Conservation (phyloP, 1,284 basidiomycete genomes). For the Ganoderma sinense region DNA sequence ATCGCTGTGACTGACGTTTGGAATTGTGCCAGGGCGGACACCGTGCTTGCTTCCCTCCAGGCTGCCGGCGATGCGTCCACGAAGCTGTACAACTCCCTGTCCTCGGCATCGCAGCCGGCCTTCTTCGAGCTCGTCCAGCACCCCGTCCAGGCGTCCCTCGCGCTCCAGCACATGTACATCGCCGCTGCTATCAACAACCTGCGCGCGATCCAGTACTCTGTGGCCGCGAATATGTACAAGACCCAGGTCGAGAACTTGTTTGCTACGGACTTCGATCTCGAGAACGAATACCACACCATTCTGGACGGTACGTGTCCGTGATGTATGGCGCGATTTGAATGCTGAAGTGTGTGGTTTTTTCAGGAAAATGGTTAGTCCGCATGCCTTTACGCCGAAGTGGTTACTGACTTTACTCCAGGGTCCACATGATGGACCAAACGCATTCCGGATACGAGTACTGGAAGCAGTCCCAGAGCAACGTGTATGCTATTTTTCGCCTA, state of each 20-base stretch:
- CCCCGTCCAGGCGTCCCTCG: slow-evolving; percentile 64
- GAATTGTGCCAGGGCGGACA: slow-evolving; percentile 57
- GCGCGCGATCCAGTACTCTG: slow-evolving; percentile 67
- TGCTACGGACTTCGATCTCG: slow-evolving; percentile 65
- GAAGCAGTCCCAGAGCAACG: slow-evolving; percentile 72
- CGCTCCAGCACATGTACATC: slow-evolving; percentile 64
- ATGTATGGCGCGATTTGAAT: not conserved
- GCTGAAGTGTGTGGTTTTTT: not conserved
- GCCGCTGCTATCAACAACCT: slow-evolving; percentile 67
- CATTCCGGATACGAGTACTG: slow-evolving; percentile 73
- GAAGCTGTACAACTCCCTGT: slow-evolving; percentile 59
- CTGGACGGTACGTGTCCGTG: slow-evolving; percentile 54
- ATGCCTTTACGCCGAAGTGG: not conserved
- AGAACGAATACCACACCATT: slow-evolving; percentile 64
- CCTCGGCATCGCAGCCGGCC: slow-evolving; percentile 54
- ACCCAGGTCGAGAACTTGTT: slow-evolving; percentile 63
- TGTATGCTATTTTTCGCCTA: slow-evolving; percentile 43
- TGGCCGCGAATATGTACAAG: slow-evolving; percentile 65
- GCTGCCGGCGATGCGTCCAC: slow-evolving; percentile 57
- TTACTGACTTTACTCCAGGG: slow-evolving; percentile 24
- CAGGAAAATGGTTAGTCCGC: slow-evolving; percentile 60
- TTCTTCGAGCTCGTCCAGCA: slow-evolving; percentile 77
- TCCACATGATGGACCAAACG: slow-evolving; percentile 73
- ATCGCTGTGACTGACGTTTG: not conserved
- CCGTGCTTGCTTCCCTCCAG: slow-evolving; percentile 57